phyloP scores from a whole-genome alignment of 306 rosid genomes.

The Pueraria montana region DNA sequence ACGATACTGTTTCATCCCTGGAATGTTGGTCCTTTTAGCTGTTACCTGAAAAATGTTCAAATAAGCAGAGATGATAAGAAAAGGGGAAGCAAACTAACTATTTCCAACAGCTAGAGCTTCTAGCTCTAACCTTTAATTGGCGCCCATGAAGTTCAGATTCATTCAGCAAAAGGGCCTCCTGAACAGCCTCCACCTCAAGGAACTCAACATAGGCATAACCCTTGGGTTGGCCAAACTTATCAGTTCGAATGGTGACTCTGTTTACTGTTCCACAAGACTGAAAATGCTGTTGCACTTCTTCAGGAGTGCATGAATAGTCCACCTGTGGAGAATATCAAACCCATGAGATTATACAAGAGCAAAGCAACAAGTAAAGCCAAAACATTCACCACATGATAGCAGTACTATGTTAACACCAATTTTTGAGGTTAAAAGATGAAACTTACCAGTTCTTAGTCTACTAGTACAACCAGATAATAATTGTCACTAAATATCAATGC shows the following conservation, averaged over 20 bases:
- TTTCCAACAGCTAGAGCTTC: background rate
- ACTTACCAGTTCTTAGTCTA: background rate
- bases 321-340: conserved; percentile 58
- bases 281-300: conserved; percentile 90
- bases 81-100: background rate
- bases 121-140: conserved; percentile 68
- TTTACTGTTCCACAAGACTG: conserved; percentile 83
- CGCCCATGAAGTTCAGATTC: conserved; percentile 87
- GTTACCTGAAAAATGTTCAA: conserved; percentile 59
- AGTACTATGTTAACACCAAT: conserved; percentile 1
- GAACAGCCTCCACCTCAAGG: conserved; percentile 78
- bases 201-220: conserved; percentile 90
- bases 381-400: conserved; percentile 5
- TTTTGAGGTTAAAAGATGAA: conserved; percentile 10
- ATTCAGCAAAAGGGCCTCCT: conserved; percentile 75
- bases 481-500: background rate
- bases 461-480: background rate
- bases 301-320: conserved; percentile 81
- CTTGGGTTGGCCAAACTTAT: conserved; percentile 85
- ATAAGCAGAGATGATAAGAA: conserved; percentile 15
- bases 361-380: conserved; percentile 28
- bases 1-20: conserved; percentile 82
- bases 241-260: conserved; percentile 82
- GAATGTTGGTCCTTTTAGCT: conserved; percentile 77
- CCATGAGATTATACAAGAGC: background rate